phyloP scores from a whole-genome alignment of 495 filamentous ascomycete species.

The Melanomma pulvis-pyrius region DNA sequence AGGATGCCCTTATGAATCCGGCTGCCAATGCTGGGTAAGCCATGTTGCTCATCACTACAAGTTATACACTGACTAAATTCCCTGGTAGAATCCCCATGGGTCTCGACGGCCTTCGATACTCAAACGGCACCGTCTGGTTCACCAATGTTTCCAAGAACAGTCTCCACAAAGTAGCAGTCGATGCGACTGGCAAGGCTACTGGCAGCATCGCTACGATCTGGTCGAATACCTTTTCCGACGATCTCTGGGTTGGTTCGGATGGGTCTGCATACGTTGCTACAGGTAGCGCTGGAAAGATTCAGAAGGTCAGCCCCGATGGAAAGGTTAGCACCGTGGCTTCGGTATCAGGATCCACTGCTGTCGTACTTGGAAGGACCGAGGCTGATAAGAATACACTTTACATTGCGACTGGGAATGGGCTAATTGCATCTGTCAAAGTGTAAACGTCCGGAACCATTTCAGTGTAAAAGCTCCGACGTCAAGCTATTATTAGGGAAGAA shows the following conservation, averaged over 20 bases:
- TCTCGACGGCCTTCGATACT: slow-evolving; percentile 30
- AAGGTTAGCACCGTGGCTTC: slow-evolving; percentile 41
- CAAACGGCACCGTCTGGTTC: slow-evolving; percentile 46
- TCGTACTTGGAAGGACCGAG: slow-evolving; percentile 48
- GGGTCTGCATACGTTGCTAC: slow-evolving; percentile 50
- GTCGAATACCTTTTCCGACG: slow-evolving; percentile 50
- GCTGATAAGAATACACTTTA: slow-evolving; percentile 49
- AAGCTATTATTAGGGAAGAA: neutral
- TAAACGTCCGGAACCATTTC: neutral
- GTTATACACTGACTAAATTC: slow-evolving; percentile 21
- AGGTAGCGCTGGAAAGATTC: slow-evolving; percentile 42
- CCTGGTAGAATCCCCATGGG: slow-evolving; percentile 29
- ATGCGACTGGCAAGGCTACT: slow-evolving; percentile 46
- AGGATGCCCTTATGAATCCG: slow-evolving; percentile 30
- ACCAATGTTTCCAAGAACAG: slow-evolving; percentile 53
- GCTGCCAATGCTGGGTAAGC: slow-evolving; percentile 36
- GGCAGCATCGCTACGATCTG: slow-evolving; percentile 46
- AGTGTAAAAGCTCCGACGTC: neutral
- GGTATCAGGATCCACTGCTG: slow-evolving; percentile 45
- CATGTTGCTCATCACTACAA: neutral
- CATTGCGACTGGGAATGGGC: slow-evolving; percentile 31
- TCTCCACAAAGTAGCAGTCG: slow-evolving; percentile 48
- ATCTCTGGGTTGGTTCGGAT: slow-evolving; percentile 49
- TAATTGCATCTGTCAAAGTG: slow-evolving; percentile 12
- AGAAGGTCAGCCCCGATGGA: slow-evolving; percentile 49